These are phyloP conservation scores for Fusarium verrucosum DNA, from an alignment of 2,329 filamentous ascomycete genomes.

Conservation along the genomic window DNA sequence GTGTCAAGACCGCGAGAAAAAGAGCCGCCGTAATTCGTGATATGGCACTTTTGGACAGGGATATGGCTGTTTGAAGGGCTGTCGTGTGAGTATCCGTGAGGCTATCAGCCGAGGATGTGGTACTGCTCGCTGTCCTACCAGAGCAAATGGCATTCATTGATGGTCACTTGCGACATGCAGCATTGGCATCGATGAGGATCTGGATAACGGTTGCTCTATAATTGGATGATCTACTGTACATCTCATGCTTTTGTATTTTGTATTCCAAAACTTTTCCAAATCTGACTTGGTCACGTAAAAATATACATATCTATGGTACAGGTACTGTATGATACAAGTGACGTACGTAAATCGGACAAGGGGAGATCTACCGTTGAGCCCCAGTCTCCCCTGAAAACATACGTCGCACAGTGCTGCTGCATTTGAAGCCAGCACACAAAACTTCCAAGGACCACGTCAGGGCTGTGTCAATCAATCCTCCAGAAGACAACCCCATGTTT, in stretches of 20 bases:
- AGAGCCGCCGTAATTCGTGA: conserved; percentile 8
- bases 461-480: conserved; percentile 25
- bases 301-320: conserved; percentile 18
- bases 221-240: conserved; percentile 31
- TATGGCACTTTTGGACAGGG: conserved; percentile 5
- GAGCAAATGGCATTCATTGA: conserved; percentile 10
- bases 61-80: not conserved
- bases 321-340: conserved; percentile 24
- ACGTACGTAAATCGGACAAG: conserved; percentile 30
- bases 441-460: conserved; percentile 7
- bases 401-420: conserved; percentile 15
- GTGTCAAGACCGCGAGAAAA: not conserved
- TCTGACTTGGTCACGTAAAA: conserved; percentile 14
- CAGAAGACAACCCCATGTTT: conserved; percentile 29
- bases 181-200: conserved; percentile 18
- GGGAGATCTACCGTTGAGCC: conserved; percentile 16
- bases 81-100: conserved; percentile 6
- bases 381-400: conserved; percentile 1
- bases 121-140: conserved; percentile 2
- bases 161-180: conserved; percentile 13
- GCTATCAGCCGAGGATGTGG: conserved; percentile 23
- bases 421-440: conserved; percentile 5
- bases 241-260: conserved; percentile 20
- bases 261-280: conserved; percentile 4
- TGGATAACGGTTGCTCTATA: not conserved